Evolutionary conservation across 495 filamentous ascomycete genomes (phyloP), one percentile per base, ranked within the genome.

Genomic region (Delitschia confertaspora): DNA sequence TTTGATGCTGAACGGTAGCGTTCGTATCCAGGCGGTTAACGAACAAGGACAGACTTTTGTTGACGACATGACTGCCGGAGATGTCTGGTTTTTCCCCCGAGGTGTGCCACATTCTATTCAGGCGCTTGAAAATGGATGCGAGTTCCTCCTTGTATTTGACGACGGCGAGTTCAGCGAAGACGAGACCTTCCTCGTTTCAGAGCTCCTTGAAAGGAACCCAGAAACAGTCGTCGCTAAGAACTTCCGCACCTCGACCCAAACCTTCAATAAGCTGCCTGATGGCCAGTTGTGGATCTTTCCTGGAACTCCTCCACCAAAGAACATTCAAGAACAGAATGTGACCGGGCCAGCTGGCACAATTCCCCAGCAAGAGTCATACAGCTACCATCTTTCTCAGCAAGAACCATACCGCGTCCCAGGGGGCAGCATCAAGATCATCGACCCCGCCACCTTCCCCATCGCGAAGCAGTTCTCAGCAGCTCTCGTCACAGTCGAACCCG

Each of bases 81-180:
- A 84, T 57, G 63, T 84, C 2, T 84, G 80, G 80, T 84, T 49
- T 53, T 84, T 82, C 62, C 79, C 79, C n/a, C 70, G 70, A 20
- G 80, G 80, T 11, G 69, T 80, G 24, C 79, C 80, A 4, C 79
- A 84, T 61, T 80, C 76, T 0, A 69, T 84, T 8, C 80, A 84
- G 39, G 80, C 78, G 3, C 65, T 84, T 44, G 61, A 69, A 3
- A 76, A 81, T 49, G 80, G 79, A 20, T 79, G 74, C 22, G 80
- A 84, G 55, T 84, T 82, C 51, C 67, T 84, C 6, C 65, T 82
- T 27, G 70, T 83, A 35, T 82, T 84, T 47, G 78, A 84, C 46
- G 68, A 78, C 53, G 78, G 79, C 17, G 47, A 59, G 35, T 84
- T 84, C 60, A 78, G 74, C 6, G 79, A 83, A 55, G 79, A 83